A percentile compares a stretch with the other conserved stretches of the same genome.
phyloP scores from a whole-genome alignment of 306 rosid genomes.

The Ammopiptanthus mongolicus region DNA sequence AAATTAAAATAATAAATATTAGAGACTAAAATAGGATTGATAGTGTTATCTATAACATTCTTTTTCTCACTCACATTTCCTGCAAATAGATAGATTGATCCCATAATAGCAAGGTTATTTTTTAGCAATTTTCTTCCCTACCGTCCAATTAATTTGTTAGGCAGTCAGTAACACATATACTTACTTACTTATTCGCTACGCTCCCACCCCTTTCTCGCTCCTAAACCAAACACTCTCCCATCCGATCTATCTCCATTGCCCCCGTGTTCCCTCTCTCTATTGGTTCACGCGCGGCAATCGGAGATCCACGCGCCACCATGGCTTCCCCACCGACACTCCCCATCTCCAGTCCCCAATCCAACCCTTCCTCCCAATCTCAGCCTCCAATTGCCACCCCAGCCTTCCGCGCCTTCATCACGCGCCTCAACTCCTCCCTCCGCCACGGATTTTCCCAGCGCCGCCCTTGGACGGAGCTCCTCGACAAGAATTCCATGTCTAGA shows the following conservation, averaged over 20 bases:
- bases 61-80: too few relatives aligned
- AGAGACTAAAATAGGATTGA: too few relatives aligned
- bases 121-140: neutral
- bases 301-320: slow-evolving; percentile 54
- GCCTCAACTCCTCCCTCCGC: slow-evolving; percentile 62
- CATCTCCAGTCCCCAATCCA: slow-evolving; percentile 48
- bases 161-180: neutral
- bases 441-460: slow-evolving; percentile 81
- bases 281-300: slow-evolving; percentile 27
- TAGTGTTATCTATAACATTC: too few relatives aligned
- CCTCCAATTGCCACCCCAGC: slow-evolving; percentile 78
- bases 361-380: slow-evolving; percentile 37
- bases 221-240: neutral
- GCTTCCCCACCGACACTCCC: slow-evolving; percentile 82
- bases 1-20: too few relatives aligned
- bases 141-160: neutral
- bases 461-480: slow-evolving; percentile 80
- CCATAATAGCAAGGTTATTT: neutral
- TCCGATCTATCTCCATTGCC: slow-evolving; percentile 8
- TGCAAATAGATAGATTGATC: neutral
- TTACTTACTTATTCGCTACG: too few relatives aligned
- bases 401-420: slow-evolving; percentile 76
- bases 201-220: too few relatives aligned
- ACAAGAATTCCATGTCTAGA: slow-evolving; percentile 56
- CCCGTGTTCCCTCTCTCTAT: neutral